Conservation (phyloP, 257 asterid species). For the Penstemon newberryi region DNA sequence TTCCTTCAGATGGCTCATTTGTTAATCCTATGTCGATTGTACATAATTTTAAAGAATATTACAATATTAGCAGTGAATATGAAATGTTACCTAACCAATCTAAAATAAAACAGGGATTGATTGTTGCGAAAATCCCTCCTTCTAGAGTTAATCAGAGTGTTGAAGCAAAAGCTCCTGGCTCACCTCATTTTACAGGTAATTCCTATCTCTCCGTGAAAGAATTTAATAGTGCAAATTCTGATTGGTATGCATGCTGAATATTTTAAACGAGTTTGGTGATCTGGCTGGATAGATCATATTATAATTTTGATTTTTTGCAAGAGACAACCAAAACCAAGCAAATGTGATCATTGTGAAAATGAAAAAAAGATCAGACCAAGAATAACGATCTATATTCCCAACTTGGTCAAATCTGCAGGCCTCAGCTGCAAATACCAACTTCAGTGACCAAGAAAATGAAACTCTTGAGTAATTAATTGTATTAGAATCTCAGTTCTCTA, state of each 20-base stretch:
- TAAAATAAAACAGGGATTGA: constrained; percentile 45
- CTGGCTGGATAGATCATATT: neutral
- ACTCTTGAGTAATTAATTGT: no score
- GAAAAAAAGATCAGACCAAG: neutral
- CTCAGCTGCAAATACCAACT: neutral
- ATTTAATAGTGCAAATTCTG: constrained; percentile 1
- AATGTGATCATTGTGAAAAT: neutral
- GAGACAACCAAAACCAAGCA: neutral
- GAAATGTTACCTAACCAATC: constrained; percentile 13
- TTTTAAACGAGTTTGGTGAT: neutral
- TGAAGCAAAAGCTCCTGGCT: constrained; percentile 39
- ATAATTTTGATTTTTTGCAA: neutral
- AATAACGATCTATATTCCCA: neutral
- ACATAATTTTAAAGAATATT: no score
- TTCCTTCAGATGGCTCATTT: neutral
- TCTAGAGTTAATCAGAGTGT: constrained; percentile 36
- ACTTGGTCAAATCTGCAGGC: neutral
- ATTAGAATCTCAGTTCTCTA: constrained; percentile 5
- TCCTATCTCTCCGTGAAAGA: neutral
- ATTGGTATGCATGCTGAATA: neutral
- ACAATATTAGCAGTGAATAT: neutral
- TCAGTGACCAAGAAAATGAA: neutral
- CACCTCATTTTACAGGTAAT: constrained; percentile 48
- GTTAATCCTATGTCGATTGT: neutral
- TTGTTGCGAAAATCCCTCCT: constrained; percentile 51